Conservation (phyloP, 1,284 basidiomycete genomes). For the Ceraceosorus guamensis region DNA sequence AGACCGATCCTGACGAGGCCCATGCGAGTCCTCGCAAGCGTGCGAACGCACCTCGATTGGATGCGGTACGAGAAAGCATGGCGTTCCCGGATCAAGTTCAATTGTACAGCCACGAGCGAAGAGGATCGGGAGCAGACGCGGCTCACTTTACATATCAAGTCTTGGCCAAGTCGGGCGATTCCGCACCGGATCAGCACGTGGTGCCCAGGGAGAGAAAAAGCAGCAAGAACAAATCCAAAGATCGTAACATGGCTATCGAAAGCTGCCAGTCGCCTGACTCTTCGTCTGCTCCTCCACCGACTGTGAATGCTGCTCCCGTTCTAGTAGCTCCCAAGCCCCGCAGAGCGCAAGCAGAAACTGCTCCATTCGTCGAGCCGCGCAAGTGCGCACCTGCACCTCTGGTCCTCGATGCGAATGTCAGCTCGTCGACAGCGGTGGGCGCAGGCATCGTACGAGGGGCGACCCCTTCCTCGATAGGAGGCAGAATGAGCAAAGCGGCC, state of each 20-base stretch:
- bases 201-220: not conserved
- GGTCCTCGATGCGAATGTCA: not conserved
- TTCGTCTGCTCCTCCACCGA: constrained; percentile 1
- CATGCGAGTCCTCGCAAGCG: no score
- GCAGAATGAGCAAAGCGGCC: not conserved
- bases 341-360: not conserved
- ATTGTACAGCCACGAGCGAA: no score
- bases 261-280: constrained; percentile 1
- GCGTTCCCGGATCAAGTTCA: no score
- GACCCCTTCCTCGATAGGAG: not conserved
- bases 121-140: no score
- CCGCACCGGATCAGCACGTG: not conserved
- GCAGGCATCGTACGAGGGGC: not conserved
- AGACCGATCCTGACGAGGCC: no score
- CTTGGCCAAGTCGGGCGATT: not conserved
- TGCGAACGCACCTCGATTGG: no score
- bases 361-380: not conserved
- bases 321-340: not conserved
- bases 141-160: not conserved
- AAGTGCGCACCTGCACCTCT: not conserved
- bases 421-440: not conserved
- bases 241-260: not conserved
- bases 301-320: not conserved
- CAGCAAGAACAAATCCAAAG: not conserved
- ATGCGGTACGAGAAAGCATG: no score